Percentiles rank a stretch among this genome's conserved stretches.
Evolutionary conservation across 2,329 filamentous ascomycete species (phyloP).

Genomic region (Aspergillus glaucus): DNA sequence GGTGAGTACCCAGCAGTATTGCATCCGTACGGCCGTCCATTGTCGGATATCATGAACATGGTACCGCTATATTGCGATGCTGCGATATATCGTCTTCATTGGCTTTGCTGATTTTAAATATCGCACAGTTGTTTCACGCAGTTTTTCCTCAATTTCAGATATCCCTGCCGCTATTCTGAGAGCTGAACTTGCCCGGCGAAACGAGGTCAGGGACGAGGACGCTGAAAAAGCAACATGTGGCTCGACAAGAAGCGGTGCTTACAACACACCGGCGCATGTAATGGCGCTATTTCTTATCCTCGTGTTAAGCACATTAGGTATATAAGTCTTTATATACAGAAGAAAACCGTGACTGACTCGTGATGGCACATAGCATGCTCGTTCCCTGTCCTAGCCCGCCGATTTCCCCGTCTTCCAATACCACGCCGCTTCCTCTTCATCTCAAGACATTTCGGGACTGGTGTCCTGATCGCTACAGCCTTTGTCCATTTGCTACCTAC

Average conservation of each 20-base stretch:
- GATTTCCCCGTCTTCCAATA: slow-evolving; percentile 55
- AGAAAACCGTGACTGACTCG: slow-evolving; percentile 3
- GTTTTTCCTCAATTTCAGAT: slow-evolving; percentile 19
- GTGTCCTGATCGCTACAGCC: slow-evolving; percentile 52
- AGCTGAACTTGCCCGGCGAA: slow-evolving; percentile 27
- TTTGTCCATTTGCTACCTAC: slow-evolving; percentile 58
- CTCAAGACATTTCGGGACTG: slow-evolving; percentile 54
- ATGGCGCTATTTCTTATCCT: slow-evolving; percentile 63
- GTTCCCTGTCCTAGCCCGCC: slow-evolving; percentile 55
- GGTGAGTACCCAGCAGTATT: slow-evolving; percentile 4
- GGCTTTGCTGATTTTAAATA: neutral
- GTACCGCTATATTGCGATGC: neutral
- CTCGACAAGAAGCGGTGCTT: slow-evolving; percentile 35
- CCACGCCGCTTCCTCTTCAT: slow-evolving; percentile 55
- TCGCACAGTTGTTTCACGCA: slow-evolving; percentile 14
- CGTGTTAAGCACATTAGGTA: slow-evolving; percentile 42
- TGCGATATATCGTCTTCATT: neutral
- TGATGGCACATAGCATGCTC: slow-evolving; percentile 45
- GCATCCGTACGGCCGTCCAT: neutral
- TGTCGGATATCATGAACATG: neutral
- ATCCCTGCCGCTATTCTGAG: slow-evolving; percentile 28
- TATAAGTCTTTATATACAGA: slow-evolving; percentile 1
- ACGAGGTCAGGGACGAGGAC: slow-evolving; percentile 11
- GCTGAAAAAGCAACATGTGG: slow-evolving; percentile 28
- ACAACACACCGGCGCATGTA: slow-evolving; percentile 63